Evolutionary conservation across 805 yeast genomes (phyloP).

Genomic region (Danielia oregonensis): DNA sequence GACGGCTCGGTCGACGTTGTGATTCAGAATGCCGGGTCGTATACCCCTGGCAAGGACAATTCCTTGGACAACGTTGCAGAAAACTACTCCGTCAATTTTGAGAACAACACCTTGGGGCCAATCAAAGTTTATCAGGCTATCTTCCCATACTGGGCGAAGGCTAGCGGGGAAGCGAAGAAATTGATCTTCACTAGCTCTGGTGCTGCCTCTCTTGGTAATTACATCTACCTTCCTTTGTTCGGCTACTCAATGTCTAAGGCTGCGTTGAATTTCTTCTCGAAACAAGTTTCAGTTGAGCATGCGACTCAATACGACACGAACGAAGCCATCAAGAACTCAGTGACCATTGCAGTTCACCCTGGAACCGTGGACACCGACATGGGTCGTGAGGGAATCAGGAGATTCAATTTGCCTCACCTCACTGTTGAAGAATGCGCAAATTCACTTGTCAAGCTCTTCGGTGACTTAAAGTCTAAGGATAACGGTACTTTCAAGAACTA

Average conservation of each 20-base stretch:
- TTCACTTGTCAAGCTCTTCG: slow-evolving; percentile 13
- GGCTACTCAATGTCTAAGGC: slow-evolving; percentile 3
- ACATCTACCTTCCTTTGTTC: slow-evolving; percentile 2
- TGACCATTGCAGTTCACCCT: slow-evolving; percentile 32
- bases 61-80: no score
- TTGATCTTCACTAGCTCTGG: slow-evolving; percentile 22
- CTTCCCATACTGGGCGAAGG: slow-evolving; percentile 22
- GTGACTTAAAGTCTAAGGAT: slow-evolving; percentile 17
- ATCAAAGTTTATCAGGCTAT: slow-evolving; percentile 21
- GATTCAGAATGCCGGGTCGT: slow-evolving; percentile 24
- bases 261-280: neutral
- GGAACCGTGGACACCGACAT: slow-evolving; percentile 37
- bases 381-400: neutral
- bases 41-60: no score
- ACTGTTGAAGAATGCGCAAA: slow-evolving; percentile 24
- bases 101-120: slow-evolving; percentile 28
- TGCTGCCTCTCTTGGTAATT: slow-evolving; percentile 20
- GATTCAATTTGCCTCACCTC: neutral
- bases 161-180: slow-evolving; percentile 14
- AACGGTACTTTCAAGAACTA: slow-evolving; percentile 18
- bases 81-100: slow-evolving; percentile 9
- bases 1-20: slow-evolving; percentile 25
- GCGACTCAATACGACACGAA: neutral
- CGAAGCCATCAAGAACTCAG: neutral
- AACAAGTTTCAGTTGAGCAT: neutral